Base-by-base conservation (phyloP, 1,139 yeast genomes). In the Lodderomyces margitis region DNA sequence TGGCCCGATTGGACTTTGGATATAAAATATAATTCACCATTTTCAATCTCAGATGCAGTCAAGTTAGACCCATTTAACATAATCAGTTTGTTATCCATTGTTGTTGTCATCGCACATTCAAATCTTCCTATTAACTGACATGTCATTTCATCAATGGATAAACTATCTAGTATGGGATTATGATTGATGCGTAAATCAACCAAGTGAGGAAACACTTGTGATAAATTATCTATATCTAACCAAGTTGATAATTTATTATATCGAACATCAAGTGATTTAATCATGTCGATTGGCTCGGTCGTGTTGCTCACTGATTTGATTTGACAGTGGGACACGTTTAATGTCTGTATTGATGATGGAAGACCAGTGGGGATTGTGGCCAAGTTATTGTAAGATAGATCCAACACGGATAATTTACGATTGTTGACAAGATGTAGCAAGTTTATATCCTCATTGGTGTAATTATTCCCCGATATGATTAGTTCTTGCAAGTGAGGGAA, bases 1-100 rank as follows among this genome's bases (percentile, higher is more conserved):
- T 44, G 41, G 0, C 67, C 66, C 15, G 58, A 54, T 11, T 55
- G 57, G 0, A 83, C 80, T 48, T 72, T 71, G 2, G 81, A 71
- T 25, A 84, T 66, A 49, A 84, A 81, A 53, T 76, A 87, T 4
- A 86, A 57, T 53, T 87, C 95, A 0, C 87, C 83, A 48, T 83
- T 85, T 2, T 48, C 49, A 21, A 88, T 68, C 42, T 82, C 85
- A 2, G 63, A 70, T 1, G 44, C 44, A 1, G 65, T 55, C 6
- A 87, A 61, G 0, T 39, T 38, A 1, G 79, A 69, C 1, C 95
- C 95, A 52, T 88, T 81, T 14, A 88, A 58, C 19, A 63, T 63
- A 2, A 41, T 34, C 0, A 82, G 40, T 3, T 24, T 24, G 19
- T n/a, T 15, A 5, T 28, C 31, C 24, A 16, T 28, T 14, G 19